phyloP scores from a whole-genome alignment of 1,284 basidiomycete species.

The Kwoniella shivajii region DNA sequence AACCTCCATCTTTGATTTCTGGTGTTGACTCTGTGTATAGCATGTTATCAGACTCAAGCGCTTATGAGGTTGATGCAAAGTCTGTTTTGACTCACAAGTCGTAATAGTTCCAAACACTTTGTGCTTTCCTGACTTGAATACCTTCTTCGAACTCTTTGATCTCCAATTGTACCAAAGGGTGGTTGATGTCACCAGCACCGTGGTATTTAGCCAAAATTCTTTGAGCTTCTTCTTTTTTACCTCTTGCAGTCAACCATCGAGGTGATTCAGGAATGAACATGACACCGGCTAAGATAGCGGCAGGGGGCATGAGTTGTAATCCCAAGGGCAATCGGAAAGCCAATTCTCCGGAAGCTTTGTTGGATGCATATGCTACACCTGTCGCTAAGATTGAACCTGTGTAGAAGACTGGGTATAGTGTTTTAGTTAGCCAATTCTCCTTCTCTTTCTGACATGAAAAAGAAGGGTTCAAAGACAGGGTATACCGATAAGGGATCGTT shows the following conservation, averaged over 20 bases:
- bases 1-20: slow-evolving; percentile 27
- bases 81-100: slow-evolving; percentile 18
- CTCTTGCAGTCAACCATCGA: slow-evolving; percentile 28
- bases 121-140: slow-evolving; percentile 45
- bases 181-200: slow-evolving; percentile 27
- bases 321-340: slow-evolving; percentile 37
- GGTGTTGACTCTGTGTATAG: slow-evolving; percentile 11
- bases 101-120: slow-evolving; percentile 59
- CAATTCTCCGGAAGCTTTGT: slow-evolving; percentile 16
- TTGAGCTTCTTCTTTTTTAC: slow-evolving; percentile 21
- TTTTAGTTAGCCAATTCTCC: not conserved
- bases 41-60: slow-evolving; percentile 9
- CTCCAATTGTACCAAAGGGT: slow-evolving; percentile 30
- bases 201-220: slow-evolving; percentile 31
- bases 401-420: slow-evolving; percentile 19
- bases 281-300: slow-evolving; percentile 30
- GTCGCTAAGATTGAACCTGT: slow-evolving; percentile 29
- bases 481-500: not conserved
- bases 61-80: too few species aligned
- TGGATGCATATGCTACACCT: slow-evolving; percentile 30
- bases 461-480: not conserved
- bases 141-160: slow-evolving; percentile 27
- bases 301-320: slow-evolving; percentile 45
- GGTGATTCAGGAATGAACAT: slow-evolving; percentile 35
- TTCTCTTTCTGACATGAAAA: not conserved